Evolutionary conservation across 148 eudicot species (phyloP).

Genomic region (Silene uniflora): DNA sequence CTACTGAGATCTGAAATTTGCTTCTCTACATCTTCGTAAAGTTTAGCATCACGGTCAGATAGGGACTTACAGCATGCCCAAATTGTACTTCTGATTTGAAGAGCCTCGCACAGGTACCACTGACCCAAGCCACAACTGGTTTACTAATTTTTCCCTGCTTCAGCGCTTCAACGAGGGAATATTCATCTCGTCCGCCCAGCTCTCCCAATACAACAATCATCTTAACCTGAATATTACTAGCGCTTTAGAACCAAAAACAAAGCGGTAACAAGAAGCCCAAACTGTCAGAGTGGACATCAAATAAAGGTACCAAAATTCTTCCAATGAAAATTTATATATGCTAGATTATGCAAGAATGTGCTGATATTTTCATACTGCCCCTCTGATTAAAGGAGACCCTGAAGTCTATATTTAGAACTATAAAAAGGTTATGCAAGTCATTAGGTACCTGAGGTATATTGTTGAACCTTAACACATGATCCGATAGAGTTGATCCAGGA

Average conservation of each 20-base stretch:
- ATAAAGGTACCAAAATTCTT: no score
- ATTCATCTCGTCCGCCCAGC: conserved; percentile 98
- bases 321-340: no score
- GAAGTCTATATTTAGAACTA: no score
- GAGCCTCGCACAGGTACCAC: conserved; percentile 97
- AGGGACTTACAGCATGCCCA: conserved; percentile 87
- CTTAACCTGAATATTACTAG: conserved; percentile 51
- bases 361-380: no score
- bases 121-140: conserved; percentile 98
- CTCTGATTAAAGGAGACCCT: no score
- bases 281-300: neutral
- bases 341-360: no score
- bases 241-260: neutral
- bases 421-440: conserved; percentile 13
- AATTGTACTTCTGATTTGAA: conserved; percentile 99
- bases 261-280: neutral
- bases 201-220: conserved; percentile 98
- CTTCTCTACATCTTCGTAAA: neutral
- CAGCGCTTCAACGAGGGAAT: conserved; percentile 95
- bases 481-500: conserved; percentile 97
- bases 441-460: conserved; percentile 85
- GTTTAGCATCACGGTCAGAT: neutral
- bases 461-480: conserved; percentile 93
- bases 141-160: conserved; percentile 90
- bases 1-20: neutral